Percentiles rank a stretch among this genome's conserved stretches.
These are phyloP conservation scores for Porphyrellus cyaneotinctus DNA, from an alignment of 768 basidiomycete genomes.

Conservation along the genomic window DNA sequence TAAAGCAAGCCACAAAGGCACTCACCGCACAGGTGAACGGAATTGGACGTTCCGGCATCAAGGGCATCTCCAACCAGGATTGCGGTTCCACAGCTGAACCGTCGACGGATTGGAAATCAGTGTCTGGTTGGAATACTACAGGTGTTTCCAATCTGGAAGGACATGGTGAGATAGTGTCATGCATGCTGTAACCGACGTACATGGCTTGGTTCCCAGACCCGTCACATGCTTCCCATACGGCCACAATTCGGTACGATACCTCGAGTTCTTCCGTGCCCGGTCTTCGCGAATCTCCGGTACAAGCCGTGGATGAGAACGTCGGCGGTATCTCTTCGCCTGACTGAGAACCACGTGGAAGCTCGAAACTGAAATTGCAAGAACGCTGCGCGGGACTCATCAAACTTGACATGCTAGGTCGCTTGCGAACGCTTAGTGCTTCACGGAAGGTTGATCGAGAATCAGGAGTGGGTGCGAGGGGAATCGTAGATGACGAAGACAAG, in stretches of 20 bases:
- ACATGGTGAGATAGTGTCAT: background rate
- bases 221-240: constrained; percentile 54
- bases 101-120: constrained; percentile 56
- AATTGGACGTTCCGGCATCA: constrained; percentile 57
- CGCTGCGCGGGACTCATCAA: constrained; percentile 31
- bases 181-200: constrained; percentile 37
- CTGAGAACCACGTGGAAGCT: constrained; percentile 47
- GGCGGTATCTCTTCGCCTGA: constrained; percentile 60
- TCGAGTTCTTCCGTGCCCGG: constrained; percentile 35
- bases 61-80: constrained; percentile 67
- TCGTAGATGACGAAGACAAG: constrained; percentile 42
- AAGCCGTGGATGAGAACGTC: constrained; percentile 44
- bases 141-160: constrained; percentile 58
- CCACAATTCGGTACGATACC: constrained; percentile 53
- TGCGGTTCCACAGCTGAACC: constrained; percentile 39
- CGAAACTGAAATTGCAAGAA: constrained; percentile 49
- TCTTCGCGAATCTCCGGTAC: constrained; percentile 24
- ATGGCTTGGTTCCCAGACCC: constrained; percentile 40
- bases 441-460: constrained; percentile 25
- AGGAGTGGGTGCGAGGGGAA: constrained; percentile 34
- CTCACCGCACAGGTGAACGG: constrained; percentile 67
- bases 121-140: constrained; percentile 55
- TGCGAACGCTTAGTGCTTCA: constrained; percentile 39
- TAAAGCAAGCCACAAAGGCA: constrained; percentile 5
- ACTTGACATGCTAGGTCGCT: constrained; percentile 43